Evolutionary conservation across 768 basidiomycete genomes (phyloP).

Genomic region (Fomitopsis pulvina): DNA sequence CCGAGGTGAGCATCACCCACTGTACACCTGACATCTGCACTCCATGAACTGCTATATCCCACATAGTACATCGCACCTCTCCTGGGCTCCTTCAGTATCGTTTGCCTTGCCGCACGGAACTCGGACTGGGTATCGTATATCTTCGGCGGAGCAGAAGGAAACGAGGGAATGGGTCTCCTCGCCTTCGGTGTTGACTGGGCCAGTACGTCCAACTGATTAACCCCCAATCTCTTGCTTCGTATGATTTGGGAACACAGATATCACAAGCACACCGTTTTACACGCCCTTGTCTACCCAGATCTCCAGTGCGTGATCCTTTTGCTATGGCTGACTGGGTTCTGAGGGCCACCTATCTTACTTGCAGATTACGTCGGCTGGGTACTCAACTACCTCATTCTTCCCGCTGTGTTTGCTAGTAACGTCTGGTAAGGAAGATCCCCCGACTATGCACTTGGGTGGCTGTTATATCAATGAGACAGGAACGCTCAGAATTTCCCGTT

Average conservation of each 20-base stretch:
- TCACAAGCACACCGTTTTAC: constrained; percentile 3
- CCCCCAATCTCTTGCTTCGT: neutral
- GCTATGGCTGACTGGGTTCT: neutral
- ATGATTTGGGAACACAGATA: neutral
- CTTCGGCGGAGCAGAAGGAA: constrained; percentile 2
- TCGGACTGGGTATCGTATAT: constrained; percentile 4
- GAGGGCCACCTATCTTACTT: neutral
- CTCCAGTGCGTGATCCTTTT: neutral
- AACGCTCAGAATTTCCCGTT: constrained; percentile 3
- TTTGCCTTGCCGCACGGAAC: constrained; percentile 2
- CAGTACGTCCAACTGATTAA: neutral
- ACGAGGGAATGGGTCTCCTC: constrained; percentile 3
- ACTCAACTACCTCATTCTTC: neutral
- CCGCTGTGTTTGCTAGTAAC: neutral
- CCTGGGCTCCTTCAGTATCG: constrained; percentile 2
- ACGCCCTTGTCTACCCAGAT: neutral
- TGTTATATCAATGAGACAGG: neutral
- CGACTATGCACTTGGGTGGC: neutral
- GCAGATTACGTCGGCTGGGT: neutral
- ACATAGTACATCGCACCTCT: constrained; percentile 1
- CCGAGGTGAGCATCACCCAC: neutral
- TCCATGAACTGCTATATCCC: neutral
- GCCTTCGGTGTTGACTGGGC: constrained; percentile 4
- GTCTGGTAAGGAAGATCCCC: neutral
- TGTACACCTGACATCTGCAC: neutral